Conservation (phyloP, 2,329 filamentous ascomycete species). For the Uncinocarpus reesii region DNA sequence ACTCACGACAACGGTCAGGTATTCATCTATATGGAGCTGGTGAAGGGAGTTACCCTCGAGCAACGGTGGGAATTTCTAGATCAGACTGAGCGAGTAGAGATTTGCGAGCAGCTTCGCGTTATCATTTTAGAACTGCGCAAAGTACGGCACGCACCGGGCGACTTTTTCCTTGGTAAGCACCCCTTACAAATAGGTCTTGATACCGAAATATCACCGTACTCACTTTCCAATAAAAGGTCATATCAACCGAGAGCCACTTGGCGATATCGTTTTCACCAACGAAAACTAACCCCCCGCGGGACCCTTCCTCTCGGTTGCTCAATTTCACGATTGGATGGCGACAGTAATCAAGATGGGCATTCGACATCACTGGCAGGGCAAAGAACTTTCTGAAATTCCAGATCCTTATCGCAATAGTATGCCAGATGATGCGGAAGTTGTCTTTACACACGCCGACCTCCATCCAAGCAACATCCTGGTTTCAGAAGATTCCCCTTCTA, state of each 20-base stretch:
- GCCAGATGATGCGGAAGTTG: conserved; percentile 18
- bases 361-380: too few species aligned
- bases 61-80: conserved; percentile 20
- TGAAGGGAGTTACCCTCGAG: conserved; percentile 22
- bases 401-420: too few species aligned
- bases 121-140: conserved; percentile 18
- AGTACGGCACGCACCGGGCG: conserved; percentile 18
- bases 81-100: conserved; percentile 12
- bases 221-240: too few species aligned
- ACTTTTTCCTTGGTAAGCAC: conserved; percentile 21
- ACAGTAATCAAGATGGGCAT: too few species aligned
- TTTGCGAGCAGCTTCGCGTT: conserved; percentile 18
- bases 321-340: too few species aligned
- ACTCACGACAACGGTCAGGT: conserved; percentile 19
- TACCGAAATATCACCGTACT: too few species aligned
- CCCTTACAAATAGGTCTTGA: too few species aligned
- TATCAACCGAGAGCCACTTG: too few species aligned
- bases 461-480: conserved; percentile 21
- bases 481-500: conserved; percentile 19
- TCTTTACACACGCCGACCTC: conserved; percentile 22
- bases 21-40: conserved; percentile 29
- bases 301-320: too few species aligned
- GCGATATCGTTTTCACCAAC: too few species aligned
- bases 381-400: too few species aligned
- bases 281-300: too few species aligned